Evolutionary conservation across 306 rosid genomes (phyloP), one percentile per base, ranked within the genome.

Genomic region (Lathyrus tuberosus): DNA sequence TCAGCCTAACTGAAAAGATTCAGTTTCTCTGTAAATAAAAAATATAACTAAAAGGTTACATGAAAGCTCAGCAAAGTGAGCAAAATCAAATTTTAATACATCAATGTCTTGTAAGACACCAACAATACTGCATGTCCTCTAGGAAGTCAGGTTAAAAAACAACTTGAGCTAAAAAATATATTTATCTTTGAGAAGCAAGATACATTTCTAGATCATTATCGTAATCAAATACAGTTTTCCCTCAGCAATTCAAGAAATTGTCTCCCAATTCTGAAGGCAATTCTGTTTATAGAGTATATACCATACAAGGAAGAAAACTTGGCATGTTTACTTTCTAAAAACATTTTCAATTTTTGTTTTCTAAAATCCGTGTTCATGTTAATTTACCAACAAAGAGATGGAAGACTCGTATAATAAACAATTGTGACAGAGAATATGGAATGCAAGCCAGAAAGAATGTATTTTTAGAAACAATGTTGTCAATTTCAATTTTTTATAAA

Each of bases 1-100:
- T 70, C 37, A 70, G 61, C 85, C 68, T 14, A 60, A 48, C 41
- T 38, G 24, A 72, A 65, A 37, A 71, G 64, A 30, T 65, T 80
- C 47, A 62, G 35, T 5, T 15, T 38, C 10, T 8, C 2, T 15
- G 28, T 40, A 49, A 48, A 33, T 5, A 16, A 14, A 47, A 59
- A 1, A 22, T 44, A 6, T 1, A 44, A 67, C 60, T 30, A 18
- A 60, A 16, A 58, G 15, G 38, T 12, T 10, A 20, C 62, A 69
- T 26, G 28, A 62, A 75, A 80, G 12, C 20, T 52, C 58, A 22
- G 54, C 28, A 76, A 73, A 15, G 62, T 43, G 38, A 66, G 37
- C 37, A 51, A 31, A 67, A 38, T 37, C 24, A 37, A 54, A 67
- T 15, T 33, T 43, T 46, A 56, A 52, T 35, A n/a, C 5, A n/a